Percentiles rank a stretch among this genome's conserved stretches.
Conservation (phyloP, 345 rosid species). For the Sisymbrium altissimum region DNA sequence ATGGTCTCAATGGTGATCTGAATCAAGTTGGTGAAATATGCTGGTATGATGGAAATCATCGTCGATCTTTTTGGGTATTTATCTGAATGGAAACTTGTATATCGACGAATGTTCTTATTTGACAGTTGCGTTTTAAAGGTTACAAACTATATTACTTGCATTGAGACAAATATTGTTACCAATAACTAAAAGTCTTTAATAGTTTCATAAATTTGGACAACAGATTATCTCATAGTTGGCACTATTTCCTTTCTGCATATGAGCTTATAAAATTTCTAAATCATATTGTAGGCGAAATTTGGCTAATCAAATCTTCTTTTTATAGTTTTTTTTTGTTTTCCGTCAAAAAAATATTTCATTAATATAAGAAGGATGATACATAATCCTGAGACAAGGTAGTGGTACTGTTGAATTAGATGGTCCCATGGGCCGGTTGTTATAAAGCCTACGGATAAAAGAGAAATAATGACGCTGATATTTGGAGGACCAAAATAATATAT, state of each 20-base stretch:
- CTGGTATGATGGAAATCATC: background rate
- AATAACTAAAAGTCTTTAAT: background rate
- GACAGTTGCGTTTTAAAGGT: background rate
- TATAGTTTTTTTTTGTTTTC: background rate
- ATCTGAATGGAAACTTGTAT: background rate
- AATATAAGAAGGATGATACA: no score
- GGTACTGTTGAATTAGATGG: no score
- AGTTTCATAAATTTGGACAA: background rate
- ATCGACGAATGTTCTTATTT: background rate
- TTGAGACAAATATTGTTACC: background rate
- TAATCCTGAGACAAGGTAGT: no score
- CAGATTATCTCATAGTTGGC: background rate
- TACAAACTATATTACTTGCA: background rate
- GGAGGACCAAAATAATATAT: no score
- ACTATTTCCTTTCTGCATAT: background rate
- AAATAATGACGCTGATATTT: no score
- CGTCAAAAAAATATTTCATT: no score
- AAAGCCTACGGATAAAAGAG: no score
- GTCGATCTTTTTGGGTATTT: background rate
- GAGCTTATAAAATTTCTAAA: background rate
- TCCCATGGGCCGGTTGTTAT: no score
- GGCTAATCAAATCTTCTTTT: background rate
- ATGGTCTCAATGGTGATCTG: background rate
- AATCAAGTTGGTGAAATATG: background rate
- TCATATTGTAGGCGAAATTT: background rate